phyloP scores from a whole-genome alignment of 2,329 filamentous ascomycete genomes.

The Ophiosphaerella herpotricha region DNA sequence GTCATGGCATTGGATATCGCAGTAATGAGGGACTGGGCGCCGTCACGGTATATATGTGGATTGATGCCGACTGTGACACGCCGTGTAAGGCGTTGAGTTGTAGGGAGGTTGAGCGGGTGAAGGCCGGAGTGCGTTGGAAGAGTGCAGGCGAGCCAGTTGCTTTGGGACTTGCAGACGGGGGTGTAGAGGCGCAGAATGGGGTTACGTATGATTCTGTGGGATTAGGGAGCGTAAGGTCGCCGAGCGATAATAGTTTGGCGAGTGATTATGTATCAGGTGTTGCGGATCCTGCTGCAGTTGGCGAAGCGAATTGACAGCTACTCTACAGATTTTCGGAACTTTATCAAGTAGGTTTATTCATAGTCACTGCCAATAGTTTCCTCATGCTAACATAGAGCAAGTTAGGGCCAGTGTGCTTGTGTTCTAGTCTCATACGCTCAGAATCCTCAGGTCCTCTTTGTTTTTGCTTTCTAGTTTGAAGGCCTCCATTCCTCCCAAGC shows the following conservation, averaged over 20 bases:
- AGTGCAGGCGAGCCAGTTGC: not conserved
- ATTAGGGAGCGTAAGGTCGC: not conserved
- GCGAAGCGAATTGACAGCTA: not conserved
- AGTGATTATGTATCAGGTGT: constrained; percentile 1
- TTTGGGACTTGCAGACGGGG: not conserved
- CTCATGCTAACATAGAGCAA: too few species aligned
- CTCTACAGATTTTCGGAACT: not conserved
- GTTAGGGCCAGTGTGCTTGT: too few species aligned
- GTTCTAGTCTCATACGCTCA: too few species aligned
- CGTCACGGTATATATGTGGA: constrained; percentile 15
- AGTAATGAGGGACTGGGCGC: constrained; percentile 7
- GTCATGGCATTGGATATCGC: not conserved
- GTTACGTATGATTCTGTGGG: not conserved
- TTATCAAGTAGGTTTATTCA: not conserved
- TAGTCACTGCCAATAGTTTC: too few species aligned
- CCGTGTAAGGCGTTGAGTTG: constrained; percentile 13
- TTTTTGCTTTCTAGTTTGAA: too few species aligned
- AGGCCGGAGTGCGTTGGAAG: constrained; percentile 6
- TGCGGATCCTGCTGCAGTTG: not conserved
- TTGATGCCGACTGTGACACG: constrained; percentile 8
- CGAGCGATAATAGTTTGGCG: not conserved
- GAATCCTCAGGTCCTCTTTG: too few species aligned
- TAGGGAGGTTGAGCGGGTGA: constrained; percentile 11
- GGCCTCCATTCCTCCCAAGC: not conserved
- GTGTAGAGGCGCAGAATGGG: not conserved